These are phyloP conservation scores for Exophiala lecanii-corni DNA, from an alignment of 2,329 filamentous ascomycete species.

Conservation along the genomic window DNA sequence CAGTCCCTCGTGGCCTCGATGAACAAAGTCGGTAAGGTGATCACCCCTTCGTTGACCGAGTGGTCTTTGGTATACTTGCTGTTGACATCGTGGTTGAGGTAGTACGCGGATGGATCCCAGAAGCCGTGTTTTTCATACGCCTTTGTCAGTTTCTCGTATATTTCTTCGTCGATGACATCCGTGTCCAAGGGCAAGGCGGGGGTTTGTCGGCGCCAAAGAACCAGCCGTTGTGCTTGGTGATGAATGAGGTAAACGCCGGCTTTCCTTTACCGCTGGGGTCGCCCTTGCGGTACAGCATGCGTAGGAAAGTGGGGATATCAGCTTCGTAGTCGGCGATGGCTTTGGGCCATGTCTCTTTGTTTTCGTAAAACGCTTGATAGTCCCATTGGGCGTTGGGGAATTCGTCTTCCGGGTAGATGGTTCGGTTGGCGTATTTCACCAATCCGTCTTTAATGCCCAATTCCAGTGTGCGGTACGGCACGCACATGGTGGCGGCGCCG, in stretches of 20 bases:
- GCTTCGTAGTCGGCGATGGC: slow-evolving; percentile 10
- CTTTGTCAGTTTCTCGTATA: slow-evolving; percentile 5
- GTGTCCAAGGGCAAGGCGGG: slow-evolving; percentile 11
- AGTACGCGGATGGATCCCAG: slow-evolving; percentile 38
- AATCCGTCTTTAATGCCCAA: slow-evolving; percentile 35
- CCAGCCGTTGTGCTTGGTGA: slow-evolving; percentile 28
- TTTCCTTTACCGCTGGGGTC: slow-evolving; percentile 2
- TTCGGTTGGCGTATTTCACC: slow-evolving; percentile 37
- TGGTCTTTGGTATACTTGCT: slow-evolving; percentile 37
- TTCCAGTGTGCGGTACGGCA: slow-evolving; percentile 42
- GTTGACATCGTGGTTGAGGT: slow-evolving; percentile 43
- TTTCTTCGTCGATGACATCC: slow-evolving; percentile 8
- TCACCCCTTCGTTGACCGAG: slow-evolving; percentile 32
- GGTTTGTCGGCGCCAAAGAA: slow-evolving; percentile 11
- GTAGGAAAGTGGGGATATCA: slow-evolving; percentile 9
- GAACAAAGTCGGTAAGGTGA: slow-evolving; percentile 16
- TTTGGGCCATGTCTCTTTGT: slow-evolving; percentile 5
- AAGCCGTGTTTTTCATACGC: slow-evolving; percentile 39
- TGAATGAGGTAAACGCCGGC: slow-evolving; percentile 6
- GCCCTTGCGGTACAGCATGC: slow-evolving; percentile 3
- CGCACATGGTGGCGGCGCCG: slow-evolving; percentile 27
- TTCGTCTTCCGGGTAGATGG: slow-evolving; percentile 43
- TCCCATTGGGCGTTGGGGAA: slow-evolving; percentile 28
- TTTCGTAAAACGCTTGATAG: slow-evolving; percentile 13
- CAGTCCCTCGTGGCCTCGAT: slow-evolving; percentile 15